Evolutionary conservation across 2,329 filamentous ascomycete species (phyloP), one percentile per base, ranked within the genome.

Genomic region (Aspergillus pseudoviridinutans): DNA sequence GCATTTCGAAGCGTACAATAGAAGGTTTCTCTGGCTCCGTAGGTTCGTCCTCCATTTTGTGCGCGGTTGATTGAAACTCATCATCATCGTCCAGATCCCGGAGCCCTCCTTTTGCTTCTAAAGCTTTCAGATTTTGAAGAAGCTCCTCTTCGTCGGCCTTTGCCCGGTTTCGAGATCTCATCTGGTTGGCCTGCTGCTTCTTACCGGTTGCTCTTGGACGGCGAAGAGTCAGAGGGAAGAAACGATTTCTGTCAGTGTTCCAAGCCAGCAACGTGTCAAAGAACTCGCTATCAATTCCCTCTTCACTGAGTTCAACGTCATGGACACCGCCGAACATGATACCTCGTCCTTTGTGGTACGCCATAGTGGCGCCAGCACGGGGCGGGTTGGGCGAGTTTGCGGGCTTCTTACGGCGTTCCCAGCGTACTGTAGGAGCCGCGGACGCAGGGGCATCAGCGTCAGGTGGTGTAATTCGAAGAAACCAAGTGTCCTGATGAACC

Each of bases 241-340:
- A 97, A 8, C 94, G 84, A 71, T 99, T 99, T 58, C 93, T 85
- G 68, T 97, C 94, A 61, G 96, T 87, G 69, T 96, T 97, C 91
- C 92, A 97, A 4, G 92, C 90, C 68, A 90, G 95, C 25, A 97
- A 77, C 56, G 87, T 84, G 67, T 97, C 93, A 79, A 97, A 99
- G 76, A 99, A 99, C 72, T 97, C 92, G 70, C 91, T 96, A 55
- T 99, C 93, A 64, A 99, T 96, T 3, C 90, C 92, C 73, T 99
- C 94, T 71, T 96, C 92, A 62, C 85, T 93, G 71, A 92, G 84
- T 73, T 96, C 91, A 0, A 95, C 89, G 65, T 96, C 92, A 67
- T 97, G 91, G 3, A 99, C 94, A 53, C 94, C 94, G 49, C 94
- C 94, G 71, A 97, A 97, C 67, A 91, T 78, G 57, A 99, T 93